Evolutionary conservation across 768 basidiomycete genomes (phyloP).

Genomic region (Phaeotremella skinneri): DNA sequence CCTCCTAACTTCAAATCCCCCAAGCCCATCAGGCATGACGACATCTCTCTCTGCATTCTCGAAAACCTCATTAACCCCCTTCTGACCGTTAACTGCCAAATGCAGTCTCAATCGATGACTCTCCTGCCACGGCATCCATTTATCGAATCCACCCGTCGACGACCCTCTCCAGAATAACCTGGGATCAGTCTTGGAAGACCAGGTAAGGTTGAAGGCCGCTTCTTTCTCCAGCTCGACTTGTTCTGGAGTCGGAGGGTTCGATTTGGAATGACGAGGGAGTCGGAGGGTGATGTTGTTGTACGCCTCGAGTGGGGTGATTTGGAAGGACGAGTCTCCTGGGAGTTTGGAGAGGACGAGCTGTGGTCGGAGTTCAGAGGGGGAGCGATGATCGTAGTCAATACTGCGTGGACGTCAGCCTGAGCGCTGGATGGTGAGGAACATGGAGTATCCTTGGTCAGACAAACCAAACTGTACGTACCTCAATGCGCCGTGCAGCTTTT

Average conservation of each 20-base stretch:
- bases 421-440: neutral
- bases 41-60: conserved; percentile 45
- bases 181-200: conserved; percentile 54
- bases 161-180: conserved; percentile 54
- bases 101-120: conserved; percentile 53
- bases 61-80: conserved; percentile 48
- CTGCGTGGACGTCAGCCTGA: conserved; percentile 15
- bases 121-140: conserved; percentile 52
- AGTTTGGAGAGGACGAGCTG: conserved; percentile 50
- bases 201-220: conserved; percentile 33
- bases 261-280: conserved; percentile 1
- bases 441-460: neutral
- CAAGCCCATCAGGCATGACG: conserved; percentile 47
- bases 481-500: conserved; percentile 50
- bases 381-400: conserved; percentile 45
- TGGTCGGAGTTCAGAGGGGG: conserved; percentile 46
- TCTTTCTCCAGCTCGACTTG: conserved; percentile 15
- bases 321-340: conserved; percentile 44
- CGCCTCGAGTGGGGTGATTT: conserved; percentile 46
- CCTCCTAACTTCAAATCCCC: conserved; percentile 31
- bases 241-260: neutral
- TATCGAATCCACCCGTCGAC: conserved; percentile 54
- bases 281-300: conserved; percentile 41
- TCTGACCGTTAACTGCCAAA: conserved; percentile 52
- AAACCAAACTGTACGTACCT: conserved; percentile 12